phyloP scores from a whole-genome alignment of 1,284 basidiomycete species.

The Vanrija sp. region DNA sequence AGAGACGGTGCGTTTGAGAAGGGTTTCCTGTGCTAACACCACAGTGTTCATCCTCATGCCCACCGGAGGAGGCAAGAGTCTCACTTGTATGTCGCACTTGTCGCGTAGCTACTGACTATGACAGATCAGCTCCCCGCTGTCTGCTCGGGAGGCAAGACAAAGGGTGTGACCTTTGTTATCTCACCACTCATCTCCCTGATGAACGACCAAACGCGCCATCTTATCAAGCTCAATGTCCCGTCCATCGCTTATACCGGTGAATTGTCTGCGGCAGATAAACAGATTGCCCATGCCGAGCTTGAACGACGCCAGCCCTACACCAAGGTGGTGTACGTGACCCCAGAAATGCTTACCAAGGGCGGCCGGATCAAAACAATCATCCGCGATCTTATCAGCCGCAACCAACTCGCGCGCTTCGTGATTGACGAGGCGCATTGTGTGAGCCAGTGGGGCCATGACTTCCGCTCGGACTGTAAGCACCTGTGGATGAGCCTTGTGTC shows the following conservation, averaged over 20 bases:
- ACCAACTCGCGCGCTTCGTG: slow-evolving; percentile 78
- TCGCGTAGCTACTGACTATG: neutral
- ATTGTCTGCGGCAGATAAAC: slow-evolving; percentile 48
- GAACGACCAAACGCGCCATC: slow-evolving; percentile 75
- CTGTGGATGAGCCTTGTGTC: no score
- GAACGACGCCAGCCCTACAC: slow-evolving; percentile 47
- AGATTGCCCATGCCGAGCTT: slow-evolving; percentile 53
- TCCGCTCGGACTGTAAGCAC: slow-evolving; percentile 45
- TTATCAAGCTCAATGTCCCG: slow-evolving; percentile 64
- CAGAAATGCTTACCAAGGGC: slow-evolving; percentile 76
- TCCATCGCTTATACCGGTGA: slow-evolving; percentile 70
- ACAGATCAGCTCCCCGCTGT: slow-evolving; percentile 75
- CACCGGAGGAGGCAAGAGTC: slow-evolving; percentile 90
- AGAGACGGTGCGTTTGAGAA: slow-evolving; percentile 55
- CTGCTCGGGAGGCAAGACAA: slow-evolving; percentile 65
- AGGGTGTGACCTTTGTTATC: slow-evolving; percentile 84
- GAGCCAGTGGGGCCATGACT: slow-evolving; percentile 53
- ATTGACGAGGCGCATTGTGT: slow-evolving; percentile 97
- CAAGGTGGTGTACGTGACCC: slow-evolving; percentile 84
- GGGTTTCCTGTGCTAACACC: neutral
- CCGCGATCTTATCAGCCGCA: slow-evolving; percentile 55
- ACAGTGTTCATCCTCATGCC: slow-evolving; percentile 90
- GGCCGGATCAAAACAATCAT: slow-evolving; percentile 59
- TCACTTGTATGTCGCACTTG: slow-evolving; percentile 59
- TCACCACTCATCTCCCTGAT: slow-evolving; percentile 88